phyloP scores from a whole-genome alignment of 257 asterid species.

The Przewalskia tangutica region DNA sequence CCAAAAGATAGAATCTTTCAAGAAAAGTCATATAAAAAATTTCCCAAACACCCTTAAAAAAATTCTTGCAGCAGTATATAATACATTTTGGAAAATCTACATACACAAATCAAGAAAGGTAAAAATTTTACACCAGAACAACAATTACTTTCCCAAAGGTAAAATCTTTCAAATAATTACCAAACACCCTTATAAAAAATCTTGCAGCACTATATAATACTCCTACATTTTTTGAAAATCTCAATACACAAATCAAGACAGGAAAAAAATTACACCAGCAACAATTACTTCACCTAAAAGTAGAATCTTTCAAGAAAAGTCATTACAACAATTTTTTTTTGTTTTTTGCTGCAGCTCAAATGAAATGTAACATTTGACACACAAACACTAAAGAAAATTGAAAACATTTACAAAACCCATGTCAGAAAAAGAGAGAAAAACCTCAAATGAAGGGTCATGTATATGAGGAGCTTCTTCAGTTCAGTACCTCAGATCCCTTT shows the following conservation, averaged over 20 bases:
- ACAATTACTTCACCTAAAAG: neutral
- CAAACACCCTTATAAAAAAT: neutral
- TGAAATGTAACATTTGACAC: neutral
- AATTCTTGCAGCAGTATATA: neutral
- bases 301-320: neutral
- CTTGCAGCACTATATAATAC: too few relatives aligned
- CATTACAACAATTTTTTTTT: neutral
- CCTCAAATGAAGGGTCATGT: conserved; percentile 1
- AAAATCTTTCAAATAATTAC: neutral
- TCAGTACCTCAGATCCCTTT: neutral
- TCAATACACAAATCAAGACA: neutral
- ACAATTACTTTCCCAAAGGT: neutral
- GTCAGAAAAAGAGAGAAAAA: neutral
- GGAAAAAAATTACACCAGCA: neutral
- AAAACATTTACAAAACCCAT: neutral
- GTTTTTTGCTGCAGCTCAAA: neutral
- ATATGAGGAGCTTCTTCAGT: neutral
- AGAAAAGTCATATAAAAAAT: neutral
- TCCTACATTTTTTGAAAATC: neutral
- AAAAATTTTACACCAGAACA: neutral
- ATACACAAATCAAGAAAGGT: neutral
- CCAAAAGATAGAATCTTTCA: neutral
- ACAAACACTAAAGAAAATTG: neutral
- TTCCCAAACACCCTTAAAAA: neutral
- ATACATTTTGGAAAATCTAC: neutral